A percentile compares a stretch with the other conserved stretches of the same genome.
Evolutionary conservation across 306 rosid genomes (phyloP).

Genomic region (Alnus glutinosa): DNA sequence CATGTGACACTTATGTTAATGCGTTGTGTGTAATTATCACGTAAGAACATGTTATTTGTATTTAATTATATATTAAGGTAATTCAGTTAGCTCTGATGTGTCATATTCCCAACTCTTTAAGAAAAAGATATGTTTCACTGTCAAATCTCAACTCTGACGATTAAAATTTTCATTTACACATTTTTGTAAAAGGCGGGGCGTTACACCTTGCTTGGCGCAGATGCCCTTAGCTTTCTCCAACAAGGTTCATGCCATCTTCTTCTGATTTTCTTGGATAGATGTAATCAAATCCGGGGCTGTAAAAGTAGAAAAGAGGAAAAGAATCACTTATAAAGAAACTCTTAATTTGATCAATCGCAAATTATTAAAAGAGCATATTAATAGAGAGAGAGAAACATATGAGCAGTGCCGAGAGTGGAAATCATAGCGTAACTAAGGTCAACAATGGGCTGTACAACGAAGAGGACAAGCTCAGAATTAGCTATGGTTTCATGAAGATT

Average conservation of each 20-base stretch:
- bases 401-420: constrained; percentile 24
- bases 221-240: constrained; percentile 36
- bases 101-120: too few relatives aligned
- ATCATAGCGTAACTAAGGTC: constrained; percentile 25
- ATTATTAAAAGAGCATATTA: background rate
- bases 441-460: constrained; percentile 24
- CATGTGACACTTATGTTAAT: too few relatives aligned
- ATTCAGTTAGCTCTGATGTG: too few relatives aligned
- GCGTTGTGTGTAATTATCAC: too few relatives aligned
- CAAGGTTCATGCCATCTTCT: constrained; percentile 21
- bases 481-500: constrained; percentile 15
- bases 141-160: too few relatives aligned
- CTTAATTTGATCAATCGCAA: background rate
- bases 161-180: too few relatives aligned
- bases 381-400: constrained; percentile 17
- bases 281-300: constrained; percentile 32
- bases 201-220: constrained; percentile 38
- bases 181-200: too few relatives aligned
- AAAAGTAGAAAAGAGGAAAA: background rate
- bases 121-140: too few relatives aligned
- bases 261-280: constrained; percentile 31
- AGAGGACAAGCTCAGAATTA: constrained; percentile 33
- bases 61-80: too few relatives aligned
- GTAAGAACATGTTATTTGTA: too few relatives aligned
- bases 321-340: background rate